A percentile compares a stretch with the other conserved stretches of the same genome.
Evolutionary conservation across 2,329 filamentous ascomycete species (phyloP).

Genomic region (Pseudogymnoascus sp.): DNA sequence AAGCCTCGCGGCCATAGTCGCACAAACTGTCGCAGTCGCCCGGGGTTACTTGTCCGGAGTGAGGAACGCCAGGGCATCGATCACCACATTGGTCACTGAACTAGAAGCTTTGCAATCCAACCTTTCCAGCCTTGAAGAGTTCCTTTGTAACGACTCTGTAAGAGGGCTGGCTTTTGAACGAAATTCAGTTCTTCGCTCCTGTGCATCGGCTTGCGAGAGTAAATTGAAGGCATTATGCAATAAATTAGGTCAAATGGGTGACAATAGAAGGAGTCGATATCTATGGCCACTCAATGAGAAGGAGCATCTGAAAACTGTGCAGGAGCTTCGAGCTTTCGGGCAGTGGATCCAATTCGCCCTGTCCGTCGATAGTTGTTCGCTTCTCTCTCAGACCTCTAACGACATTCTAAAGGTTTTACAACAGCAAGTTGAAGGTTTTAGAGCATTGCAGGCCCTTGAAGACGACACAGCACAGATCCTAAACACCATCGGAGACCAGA

Average conservation of each 20-base stretch:
- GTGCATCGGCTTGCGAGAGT: constrained; percentile 9
- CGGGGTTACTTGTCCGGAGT: background rate
- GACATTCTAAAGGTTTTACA: constrained; percentile 14
- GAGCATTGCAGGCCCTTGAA: constrained; percentile 2
- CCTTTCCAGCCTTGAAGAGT: background rate
- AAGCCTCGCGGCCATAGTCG: background rate
- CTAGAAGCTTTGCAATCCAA: background rate
- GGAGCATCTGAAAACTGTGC: constrained; percentile 17
- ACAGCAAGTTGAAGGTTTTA: constrained; percentile 17
- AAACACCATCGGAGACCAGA: background rate
- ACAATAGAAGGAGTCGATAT: background rate
- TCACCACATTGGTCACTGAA: background rate
- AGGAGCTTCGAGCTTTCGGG: constrained; percentile 16
- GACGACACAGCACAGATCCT: background rate
- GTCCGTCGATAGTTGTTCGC: constrained; percentile 17
- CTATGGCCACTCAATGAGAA: constrained; percentile 19
- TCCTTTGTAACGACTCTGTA: background rate
- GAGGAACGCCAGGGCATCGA: background rate
- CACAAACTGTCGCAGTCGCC: background rate
- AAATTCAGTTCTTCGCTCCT: constrained; percentile 7
- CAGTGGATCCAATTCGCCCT: constrained; percentile 20
- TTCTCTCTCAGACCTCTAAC: constrained; percentile 18
- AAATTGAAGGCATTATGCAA: constrained; percentile 10
- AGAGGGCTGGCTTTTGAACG: background rate
- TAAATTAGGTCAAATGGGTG: constrained; percentile 4